These are phyloP conservation scores for Cordyceps cateniannulata DNA, from an alignment of 2,329 filamentous ascomycete species.

Conservation along the genomic window DNA sequence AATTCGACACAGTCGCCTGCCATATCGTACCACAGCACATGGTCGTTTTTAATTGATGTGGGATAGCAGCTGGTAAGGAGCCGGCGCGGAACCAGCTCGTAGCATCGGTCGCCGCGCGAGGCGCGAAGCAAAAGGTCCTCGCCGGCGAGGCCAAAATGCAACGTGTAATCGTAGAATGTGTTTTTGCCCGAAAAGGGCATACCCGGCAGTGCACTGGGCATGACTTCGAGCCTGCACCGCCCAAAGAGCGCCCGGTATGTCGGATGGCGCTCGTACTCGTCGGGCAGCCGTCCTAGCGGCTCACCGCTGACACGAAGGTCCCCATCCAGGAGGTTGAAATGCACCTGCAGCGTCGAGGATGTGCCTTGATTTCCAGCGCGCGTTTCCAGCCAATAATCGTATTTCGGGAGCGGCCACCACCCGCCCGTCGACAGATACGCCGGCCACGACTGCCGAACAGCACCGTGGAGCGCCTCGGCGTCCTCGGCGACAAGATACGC, in stretches of 20 bases:
- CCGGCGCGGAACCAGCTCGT: constrained; percentile 26
- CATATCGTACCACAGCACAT: constrained; percentile 40
- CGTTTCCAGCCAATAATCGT: neutral
- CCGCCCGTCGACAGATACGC: too few species aligned
- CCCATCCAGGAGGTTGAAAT: constrained; percentile 45
- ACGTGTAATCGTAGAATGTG: constrained; percentile 20
- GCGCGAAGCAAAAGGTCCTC: constrained; percentile 28
- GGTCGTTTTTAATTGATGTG: constrained; percentile 29
- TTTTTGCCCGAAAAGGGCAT: constrained; percentile 35
- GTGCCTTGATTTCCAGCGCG: too few species aligned
- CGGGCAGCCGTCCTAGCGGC: constrained; percentile 41
- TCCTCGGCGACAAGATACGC: too few species aligned
- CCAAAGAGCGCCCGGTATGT: constrained; percentile 41
- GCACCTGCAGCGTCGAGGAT: too few species aligned
- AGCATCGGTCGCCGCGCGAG: constrained; percentile 1
- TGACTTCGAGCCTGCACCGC: constrained; percentile 33
- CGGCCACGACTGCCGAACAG: too few species aligned
- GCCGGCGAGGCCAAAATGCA: constrained; percentile 28
- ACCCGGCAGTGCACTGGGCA: constrained; percentile 29
- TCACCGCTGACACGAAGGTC: constrained; percentile 46
- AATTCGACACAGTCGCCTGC: neutral
- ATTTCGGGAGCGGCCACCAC: neutral
- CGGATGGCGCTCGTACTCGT: constrained; percentile 32
- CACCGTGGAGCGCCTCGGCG: too few species aligned
- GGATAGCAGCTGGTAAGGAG: constrained; percentile 28